Evolutionary conservation across 83 land plant genomes (phyloP).

Genomic region (Isoetes engelmannii): DNA sequence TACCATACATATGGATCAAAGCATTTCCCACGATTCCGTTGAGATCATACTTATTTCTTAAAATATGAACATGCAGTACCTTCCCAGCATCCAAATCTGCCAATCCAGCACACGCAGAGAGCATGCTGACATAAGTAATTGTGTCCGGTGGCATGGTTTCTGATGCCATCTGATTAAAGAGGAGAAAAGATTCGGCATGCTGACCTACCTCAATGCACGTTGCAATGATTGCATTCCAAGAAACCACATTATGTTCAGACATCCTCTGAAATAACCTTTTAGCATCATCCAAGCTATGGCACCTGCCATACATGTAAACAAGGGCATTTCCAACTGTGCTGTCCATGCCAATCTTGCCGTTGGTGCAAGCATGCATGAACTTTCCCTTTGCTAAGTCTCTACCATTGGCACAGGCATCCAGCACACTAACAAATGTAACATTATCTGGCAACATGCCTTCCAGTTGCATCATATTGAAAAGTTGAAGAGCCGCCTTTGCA

Average conservation of each 20-base stretch:
- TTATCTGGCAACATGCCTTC: neutral
- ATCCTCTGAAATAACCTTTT: constrained; percentile 1
- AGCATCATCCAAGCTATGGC: neutral
- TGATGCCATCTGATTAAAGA: neutral
- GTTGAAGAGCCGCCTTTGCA: neutral
- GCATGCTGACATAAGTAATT: neutral
- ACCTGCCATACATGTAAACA: neutral
- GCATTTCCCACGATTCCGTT: neutral
- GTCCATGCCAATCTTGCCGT: neutral
- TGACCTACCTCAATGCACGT: neutral
- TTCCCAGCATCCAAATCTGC: neutral
- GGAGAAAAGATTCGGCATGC: neutral
- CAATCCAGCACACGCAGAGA: constrained; percentile 2
- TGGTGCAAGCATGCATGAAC: neutral
- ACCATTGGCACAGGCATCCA: neutral
- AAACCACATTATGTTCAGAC: neutral
- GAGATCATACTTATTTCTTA: neutral
- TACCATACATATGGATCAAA: constrained; percentile 5
- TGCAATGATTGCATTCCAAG: constrained; percentile 8
- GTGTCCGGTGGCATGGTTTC: neutral
- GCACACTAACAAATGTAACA: neutral
- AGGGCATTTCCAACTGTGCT: neutral
- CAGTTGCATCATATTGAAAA: neutral
- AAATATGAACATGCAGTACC: neutral
- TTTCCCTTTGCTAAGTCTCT: neutral